Evolutionary conservation across 2,329 filamentous ascomycete genomes (phyloP).

Genomic region (Fusarium nematophilum): DNA sequence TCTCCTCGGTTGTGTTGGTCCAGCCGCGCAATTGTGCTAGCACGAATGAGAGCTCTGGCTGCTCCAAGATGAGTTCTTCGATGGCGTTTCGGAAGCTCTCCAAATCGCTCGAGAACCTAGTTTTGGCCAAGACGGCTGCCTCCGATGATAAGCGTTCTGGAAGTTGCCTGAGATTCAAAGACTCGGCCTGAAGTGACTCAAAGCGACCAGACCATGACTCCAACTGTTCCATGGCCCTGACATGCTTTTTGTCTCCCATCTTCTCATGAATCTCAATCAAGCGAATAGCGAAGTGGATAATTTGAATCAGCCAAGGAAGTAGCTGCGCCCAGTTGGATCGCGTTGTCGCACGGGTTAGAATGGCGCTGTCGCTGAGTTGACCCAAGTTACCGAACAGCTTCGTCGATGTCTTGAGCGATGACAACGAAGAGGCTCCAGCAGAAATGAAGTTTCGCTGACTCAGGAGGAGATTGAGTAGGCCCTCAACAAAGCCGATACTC

Average conservation of each 20-base stretch:
- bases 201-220: conserved; percentile 62
- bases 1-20: conserved; percentile 56
- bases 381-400: conserved; percentile 52
- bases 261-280: conserved; percentile 75
- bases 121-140: conserved; percentile 48
- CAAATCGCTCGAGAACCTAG: conserved; percentile 52
- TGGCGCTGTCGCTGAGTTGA: conserved; percentile 37
- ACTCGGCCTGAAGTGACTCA: conserved; percentile 54
- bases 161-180: conserved; percentile 58
- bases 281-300: conserved; percentile 71
- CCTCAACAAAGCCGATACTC: conserved; percentile 88
- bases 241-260: conserved; percentile 66
- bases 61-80: conserved; percentile 47
- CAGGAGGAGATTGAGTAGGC: conserved; percentile 75
- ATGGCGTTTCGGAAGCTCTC: conserved; percentile 56
- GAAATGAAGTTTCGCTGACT: conserved; percentile 67
- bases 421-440: conserved; percentile 51
- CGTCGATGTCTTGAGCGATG: conserved; percentile 53
- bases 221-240: conserved; percentile 57
- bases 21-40: conserved; percentile 75
- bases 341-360: conserved; percentile 31
- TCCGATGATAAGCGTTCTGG: conserved; percentile 63
- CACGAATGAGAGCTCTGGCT: conserved; percentile 72
- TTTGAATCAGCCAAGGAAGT: conserved; percentile 72
- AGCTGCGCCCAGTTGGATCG: conserved; percentile 42